Conservation (phyloP, 2,329 filamentous ascomycete species). For the Hymenoscyphus salicellus region DNA sequence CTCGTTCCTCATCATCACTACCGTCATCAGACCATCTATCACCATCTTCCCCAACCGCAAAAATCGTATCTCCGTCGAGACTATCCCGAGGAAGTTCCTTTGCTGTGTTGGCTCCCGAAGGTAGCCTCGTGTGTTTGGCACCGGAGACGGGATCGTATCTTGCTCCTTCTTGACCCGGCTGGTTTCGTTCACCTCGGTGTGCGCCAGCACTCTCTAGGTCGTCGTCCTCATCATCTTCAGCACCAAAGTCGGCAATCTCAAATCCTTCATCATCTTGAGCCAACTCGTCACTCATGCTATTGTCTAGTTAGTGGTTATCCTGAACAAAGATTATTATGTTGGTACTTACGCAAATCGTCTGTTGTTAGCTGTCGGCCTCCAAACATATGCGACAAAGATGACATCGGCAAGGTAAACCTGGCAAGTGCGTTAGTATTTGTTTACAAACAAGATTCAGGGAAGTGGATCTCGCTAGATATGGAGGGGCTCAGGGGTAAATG, state of each 20-base stretch:
- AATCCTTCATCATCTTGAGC: constrained; percentile 98
- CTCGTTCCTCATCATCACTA: constrained; percentile 56
- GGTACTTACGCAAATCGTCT: constrained; percentile 68
- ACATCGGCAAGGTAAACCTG: constrained; percentile 79
- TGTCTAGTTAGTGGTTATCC: neutral
- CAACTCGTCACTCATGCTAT: constrained; percentile 89
- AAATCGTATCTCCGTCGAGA: constrained; percentile 89
- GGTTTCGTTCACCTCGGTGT: constrained; percentile 48
- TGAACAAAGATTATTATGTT: neutral
- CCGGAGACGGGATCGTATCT: constrained; percentile 36
- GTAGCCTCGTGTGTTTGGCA: constrained; percentile 11
- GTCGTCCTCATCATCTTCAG: constrained; percentile 62
- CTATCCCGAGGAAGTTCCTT: constrained; percentile 52
- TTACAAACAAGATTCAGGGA: neutral
- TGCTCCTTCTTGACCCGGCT: constrained; percentile 34
- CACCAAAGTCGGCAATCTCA: constrained; percentile 88
- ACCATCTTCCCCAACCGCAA: constrained; percentile 81
- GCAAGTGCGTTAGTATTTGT: neutral
- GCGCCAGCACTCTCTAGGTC: constrained; percentile 42
- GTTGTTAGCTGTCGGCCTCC: constrained; percentile 96
- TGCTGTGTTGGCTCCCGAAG: constrained; percentile 21
- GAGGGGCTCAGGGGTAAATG: neutral
- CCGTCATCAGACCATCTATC: constrained; percentile 82
- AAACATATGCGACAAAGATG: constrained; percentile 88
- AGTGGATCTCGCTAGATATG: neutral